Evolutionary conservation across 1,284 basidiomycete genomes (phyloP), one percentile per base, ranked within the genome.

Genomic region (Cronartium quercuum): DNA sequence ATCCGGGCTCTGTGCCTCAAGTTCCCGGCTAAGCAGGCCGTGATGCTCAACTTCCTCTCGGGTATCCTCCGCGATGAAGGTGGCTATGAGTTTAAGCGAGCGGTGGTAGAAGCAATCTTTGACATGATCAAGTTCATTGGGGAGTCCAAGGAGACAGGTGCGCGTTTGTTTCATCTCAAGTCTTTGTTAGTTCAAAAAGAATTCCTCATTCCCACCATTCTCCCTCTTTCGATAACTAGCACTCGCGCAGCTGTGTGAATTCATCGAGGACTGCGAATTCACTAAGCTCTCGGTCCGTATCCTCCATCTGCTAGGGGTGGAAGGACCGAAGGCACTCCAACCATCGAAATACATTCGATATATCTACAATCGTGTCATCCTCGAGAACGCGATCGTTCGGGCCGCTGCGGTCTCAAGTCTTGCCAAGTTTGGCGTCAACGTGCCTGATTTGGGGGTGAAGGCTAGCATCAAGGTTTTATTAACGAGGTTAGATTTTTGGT

Each of bases 211-310:
- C 24, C 6, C 51, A 74, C 77, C 29, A 35, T 62, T 51, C 12
- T 47, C 63, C 24, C 13, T 34, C 9, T 29, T 6, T 12, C 15
- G 18, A 21, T 21, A 21, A 9, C 0, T 90, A 83, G 96, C 96
- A 0, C 87, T 99, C 58, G 94, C 94, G 12, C 93, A 99, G 81
- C 87, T 99, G n/a, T 98, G 96, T 86, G 96, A 99, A 83, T 98
- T 99, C 83, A 99, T 99, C 82, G 96, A 98, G 84, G 96, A 98
- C 82, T 99, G 96, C 86, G 96, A 99, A 83, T 99, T 98, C 82
- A 98, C 95, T 57, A 99, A 98, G 84, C 88, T 99, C 64, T 97
- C 93, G 37, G 96, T 99, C 76, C 90, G 96, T 66, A 93, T 99
- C 79, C 86, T 99, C 44, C 91, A 98, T 82, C 84, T 99, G 47